Conservation (phyloP, 164 flowering plant genomes). For the Piper betle region DNA sequence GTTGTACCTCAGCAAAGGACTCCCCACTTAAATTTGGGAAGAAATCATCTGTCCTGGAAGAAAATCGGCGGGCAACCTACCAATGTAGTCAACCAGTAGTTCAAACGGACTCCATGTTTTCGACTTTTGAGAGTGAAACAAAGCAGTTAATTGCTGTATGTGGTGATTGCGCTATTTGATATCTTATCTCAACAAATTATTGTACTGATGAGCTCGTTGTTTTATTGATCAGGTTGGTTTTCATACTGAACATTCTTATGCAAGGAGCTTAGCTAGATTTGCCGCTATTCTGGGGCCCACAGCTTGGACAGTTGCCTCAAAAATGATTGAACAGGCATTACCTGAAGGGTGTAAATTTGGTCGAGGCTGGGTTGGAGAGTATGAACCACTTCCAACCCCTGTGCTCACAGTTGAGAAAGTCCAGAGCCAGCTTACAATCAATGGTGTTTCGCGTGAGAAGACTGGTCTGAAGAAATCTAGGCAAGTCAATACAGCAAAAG, state of each 20-base stretch:
- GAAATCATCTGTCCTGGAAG: slow-evolving; percentile 43
- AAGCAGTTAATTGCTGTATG: slow-evolving; percentile 84
- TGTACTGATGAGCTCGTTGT: slow-evolving; percentile 9
- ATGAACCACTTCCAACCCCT: slow-evolving; percentile 70
- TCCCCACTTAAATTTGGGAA: slow-evolving; percentile 40
- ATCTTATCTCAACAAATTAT: not conserved
- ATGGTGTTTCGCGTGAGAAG: slow-evolving; percentile 10
- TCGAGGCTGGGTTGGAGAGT: slow-evolving; percentile 96
- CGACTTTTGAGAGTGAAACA: slow-evolving; percentile 62
- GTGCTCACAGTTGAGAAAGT: slow-evolving; percentile 34
- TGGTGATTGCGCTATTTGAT: slow-evolving; percentile 5
- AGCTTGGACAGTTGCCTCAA: slow-evolving; percentile 86
- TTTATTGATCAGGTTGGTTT: slow-evolving; percentile 66
- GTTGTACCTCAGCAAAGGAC: slow-evolving; percentile 43
- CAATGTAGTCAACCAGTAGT: slow-evolving; percentile 30
- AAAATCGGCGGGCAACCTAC: slow-evolving; percentile 74
- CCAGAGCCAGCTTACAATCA: slow-evolving; percentile 20
- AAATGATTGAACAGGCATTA: slow-evolving; percentile 61
- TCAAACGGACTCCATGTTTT: slow-evolving; percentile 40
- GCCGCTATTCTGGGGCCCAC: slow-evolving; percentile 82
- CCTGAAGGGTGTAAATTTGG: slow-evolving; percentile 69
- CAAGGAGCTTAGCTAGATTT: slow-evolving; percentile 88
- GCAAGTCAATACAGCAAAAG: slow-evolving; percentile 3
- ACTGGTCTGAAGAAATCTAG: slow-evolving; percentile 19
- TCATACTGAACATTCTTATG: slow-evolving; percentile 73